These are phyloP conservation scores for Fusarium newnesense DNA, from an alignment of 2,329 filamentous ascomycete genomes.

Conservation along the genomic window DNA sequence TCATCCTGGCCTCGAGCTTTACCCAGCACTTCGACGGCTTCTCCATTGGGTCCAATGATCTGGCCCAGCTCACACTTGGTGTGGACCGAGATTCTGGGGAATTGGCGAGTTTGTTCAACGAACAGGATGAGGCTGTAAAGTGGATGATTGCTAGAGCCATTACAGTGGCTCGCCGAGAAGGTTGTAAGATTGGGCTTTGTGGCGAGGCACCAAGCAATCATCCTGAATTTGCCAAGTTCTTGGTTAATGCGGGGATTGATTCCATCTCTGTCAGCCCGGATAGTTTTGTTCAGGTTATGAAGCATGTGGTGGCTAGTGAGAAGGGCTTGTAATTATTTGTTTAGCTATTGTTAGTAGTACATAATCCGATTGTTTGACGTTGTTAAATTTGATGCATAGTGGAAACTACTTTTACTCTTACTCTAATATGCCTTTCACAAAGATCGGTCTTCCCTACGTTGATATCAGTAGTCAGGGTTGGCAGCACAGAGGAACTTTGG, in stretches of 20 bases:
- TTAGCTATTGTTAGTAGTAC: background rate
- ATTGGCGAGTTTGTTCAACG: constrained; percentile 51
- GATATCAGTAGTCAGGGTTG: background rate
- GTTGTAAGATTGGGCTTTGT: constrained; percentile 52
- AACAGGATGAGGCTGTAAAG: constrained; percentile 53
- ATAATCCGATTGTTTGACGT: background rate
- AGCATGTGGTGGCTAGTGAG: constrained; percentile 40
- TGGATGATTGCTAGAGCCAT: constrained; percentile 52
- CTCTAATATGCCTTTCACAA: background rate
- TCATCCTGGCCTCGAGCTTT: constrained; percentile 51
- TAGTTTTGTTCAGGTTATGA: constrained; percentile 51
- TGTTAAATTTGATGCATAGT: background rate
- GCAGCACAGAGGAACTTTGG: background rate
- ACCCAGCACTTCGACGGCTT: constrained; percentile 53
- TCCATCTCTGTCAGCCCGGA: constrained; percentile 54
- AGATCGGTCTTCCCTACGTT: too few relatives aligned
- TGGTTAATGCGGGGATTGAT: constrained; percentile 50
- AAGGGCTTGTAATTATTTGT: background rate
- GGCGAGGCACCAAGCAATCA: constrained; percentile 54
- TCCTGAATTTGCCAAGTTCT: constrained; percentile 51
- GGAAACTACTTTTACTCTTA: background rate
- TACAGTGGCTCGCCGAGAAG: constrained; percentile 42
- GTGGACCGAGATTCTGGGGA: constrained; percentile 52
- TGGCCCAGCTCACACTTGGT: constrained; percentile 53
- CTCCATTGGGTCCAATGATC: constrained; percentile 54